Base-by-base conservation (phyloP, 192 early-diverging fungal species). In the Cetraspora pellucida region DNA sequence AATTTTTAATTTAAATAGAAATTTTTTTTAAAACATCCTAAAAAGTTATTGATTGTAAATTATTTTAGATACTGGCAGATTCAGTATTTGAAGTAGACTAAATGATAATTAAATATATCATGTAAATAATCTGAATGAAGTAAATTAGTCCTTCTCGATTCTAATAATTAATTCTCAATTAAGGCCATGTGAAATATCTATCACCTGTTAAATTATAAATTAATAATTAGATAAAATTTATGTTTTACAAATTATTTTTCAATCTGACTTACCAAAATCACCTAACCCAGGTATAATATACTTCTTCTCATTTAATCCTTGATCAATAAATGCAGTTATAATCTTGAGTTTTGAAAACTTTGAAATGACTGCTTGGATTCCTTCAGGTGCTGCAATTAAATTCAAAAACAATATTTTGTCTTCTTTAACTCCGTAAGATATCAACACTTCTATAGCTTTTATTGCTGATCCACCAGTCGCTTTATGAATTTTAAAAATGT, bases 401-500 rank as follows among this genome's bases (percentile, higher is more conserved):
- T 98, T 98, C 78, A 98, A 82, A 85, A 98, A 98, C 71, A 95
- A 78, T 55, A 96, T 96, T 30, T 88, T 84, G 44, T 96, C 92
- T 81, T 98, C 93, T 45, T 83, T 81, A 16, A 98, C 96, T 27
- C 91, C 92, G 63, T 93, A 85, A 65, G 94, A 91, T 10, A 95
- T 82, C 79, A 98, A 86, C 0, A 93, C 93, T 87, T 98, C 89
- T 31, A 96, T 90, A 46, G 95, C 95, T 82, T 96, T 94, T 80
- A 92, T 93, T 8, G 95, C 96, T 30, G 95, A 96, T 44, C 96
- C 96, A 21, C 96, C 96, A 37, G 96, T 98, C 16, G 95, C 95
- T 90, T 82, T 25, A 61, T 23, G n/a, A 63, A 68, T 69, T 49
- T 69, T 44, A 45, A n/a, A 46, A 44, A 44, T 66, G 28, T 31